These are phyloP conservation scores for Lactarius akahatsu DNA, from an alignment of 768 basidiomycete genomes.

Conservation along the genomic window DNA sequence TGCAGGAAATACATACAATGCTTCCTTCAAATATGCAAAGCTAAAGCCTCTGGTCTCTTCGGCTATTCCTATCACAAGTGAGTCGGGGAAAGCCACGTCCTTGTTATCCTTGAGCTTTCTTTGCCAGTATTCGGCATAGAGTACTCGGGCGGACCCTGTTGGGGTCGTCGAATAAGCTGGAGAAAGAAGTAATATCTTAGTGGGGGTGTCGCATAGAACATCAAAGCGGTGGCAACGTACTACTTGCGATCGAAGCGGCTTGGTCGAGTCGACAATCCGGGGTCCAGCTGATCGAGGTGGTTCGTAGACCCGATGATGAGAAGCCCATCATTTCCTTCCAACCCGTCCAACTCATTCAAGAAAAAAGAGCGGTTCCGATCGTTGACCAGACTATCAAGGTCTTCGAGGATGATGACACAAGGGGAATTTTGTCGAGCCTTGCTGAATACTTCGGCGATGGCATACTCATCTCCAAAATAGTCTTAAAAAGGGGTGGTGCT, in stretches of 20 bases:
- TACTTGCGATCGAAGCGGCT: conserved; percentile 87
- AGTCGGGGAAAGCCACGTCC: conserved; percentile 64
- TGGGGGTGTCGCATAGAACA: neutral
- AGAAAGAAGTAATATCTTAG: neutral
- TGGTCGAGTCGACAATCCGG: conserved; percentile 71
- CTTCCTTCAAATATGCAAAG: conserved; percentile 88
- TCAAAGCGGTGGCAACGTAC: conserved; percentile 43
- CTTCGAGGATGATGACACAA: conserved; percentile 64
- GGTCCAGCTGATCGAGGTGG: conserved; percentile 78
- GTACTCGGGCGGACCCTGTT: conserved; percentile 56
- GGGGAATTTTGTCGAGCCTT: conserved; percentile 72
- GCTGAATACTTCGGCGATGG: conserved; percentile 66
- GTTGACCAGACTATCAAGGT: conserved; percentile 78
- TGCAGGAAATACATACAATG: conserved; percentile 57
- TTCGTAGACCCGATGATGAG: conserved; percentile 81
- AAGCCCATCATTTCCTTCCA: conserved; percentile 77
- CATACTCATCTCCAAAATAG: conserved; percentile 58
- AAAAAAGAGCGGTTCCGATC: conserved; percentile 81
- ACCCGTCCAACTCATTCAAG: conserved; percentile 81
- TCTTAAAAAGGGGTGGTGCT: conserved; percentile 32
- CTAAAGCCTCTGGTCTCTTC: conserved; percentile 64
- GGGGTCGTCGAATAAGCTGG: conserved; percentile 74
- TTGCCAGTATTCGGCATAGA: conserved; percentile 82
- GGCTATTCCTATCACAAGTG: conserved; percentile 59
- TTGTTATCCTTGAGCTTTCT: conserved; percentile 64